These are phyloP conservation scores for Stylosanthes scabra DNA, from an alignment of 331 rosid genomes.

Conservation along the genomic window DNA sequence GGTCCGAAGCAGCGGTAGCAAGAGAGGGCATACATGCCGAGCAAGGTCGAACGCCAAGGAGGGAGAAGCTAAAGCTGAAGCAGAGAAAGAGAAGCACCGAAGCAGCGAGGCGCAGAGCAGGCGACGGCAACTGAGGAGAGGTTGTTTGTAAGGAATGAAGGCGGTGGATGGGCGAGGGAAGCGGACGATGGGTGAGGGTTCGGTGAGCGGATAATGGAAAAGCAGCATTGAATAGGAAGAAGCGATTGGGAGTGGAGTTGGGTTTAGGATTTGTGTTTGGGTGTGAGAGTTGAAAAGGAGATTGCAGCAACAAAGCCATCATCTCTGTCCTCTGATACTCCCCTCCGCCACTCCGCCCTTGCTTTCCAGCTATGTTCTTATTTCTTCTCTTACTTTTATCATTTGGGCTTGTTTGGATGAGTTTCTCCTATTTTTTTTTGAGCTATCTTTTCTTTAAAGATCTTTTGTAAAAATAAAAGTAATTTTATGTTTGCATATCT, in stretches of 20 bases:
- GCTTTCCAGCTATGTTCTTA: too few relatives aligned
- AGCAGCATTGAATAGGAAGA: slow-evolving; percentile 5
- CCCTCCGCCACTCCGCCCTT: too few relatives aligned
- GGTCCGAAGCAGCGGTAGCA: slow-evolving; percentile 44
- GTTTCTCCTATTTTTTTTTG: too few relatives aligned
- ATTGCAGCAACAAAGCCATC: neutral
- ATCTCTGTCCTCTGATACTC: too few relatives aligned
- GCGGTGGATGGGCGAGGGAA: neutral
- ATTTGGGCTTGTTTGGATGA: too few relatives aligned
- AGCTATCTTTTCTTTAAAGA: too few relatives aligned
- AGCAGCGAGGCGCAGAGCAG: slow-evolving; percentile 51
- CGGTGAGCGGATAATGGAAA: slow-evolving; percentile 7
- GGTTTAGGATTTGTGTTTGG: slow-evolving; percentile 16
- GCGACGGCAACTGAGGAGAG: slow-evolving; percentile 15
- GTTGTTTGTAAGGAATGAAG: neutral
- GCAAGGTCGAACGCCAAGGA: slow-evolving; percentile 53
- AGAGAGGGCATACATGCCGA: slow-evolving; percentile 50
- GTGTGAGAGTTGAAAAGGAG: slow-evolving; percentile 12
- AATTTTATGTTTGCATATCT: too few relatives aligned
- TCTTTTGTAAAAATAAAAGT: too few relatives aligned
- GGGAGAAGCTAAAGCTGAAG: slow-evolving; percentile 51
- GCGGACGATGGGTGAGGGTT: neutral
- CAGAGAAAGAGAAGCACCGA: slow-evolving; percentile 63
- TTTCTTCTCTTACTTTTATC: too few relatives aligned
- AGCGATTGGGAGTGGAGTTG: neutral